A percentile compares a stretch with the other conserved stretches of the same genome.
Conservation (phyloP, 148 eudicot species). For the Silene uniflora region DNA sequence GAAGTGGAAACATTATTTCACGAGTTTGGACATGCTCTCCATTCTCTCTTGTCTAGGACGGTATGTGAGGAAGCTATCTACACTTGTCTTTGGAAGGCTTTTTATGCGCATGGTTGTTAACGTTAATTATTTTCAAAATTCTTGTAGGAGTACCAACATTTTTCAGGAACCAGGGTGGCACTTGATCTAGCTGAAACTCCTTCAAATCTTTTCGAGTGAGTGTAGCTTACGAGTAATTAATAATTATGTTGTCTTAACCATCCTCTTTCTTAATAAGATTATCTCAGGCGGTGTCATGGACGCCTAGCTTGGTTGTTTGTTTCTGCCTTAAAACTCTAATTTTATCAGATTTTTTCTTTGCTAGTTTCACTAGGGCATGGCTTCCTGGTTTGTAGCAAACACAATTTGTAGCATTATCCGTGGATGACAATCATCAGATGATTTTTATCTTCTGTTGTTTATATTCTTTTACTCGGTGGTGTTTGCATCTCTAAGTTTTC, state of each 20-base stretch:
- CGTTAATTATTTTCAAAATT: background rate
- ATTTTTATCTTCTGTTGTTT: background rate
- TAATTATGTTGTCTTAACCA: background rate
- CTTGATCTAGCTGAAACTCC: constrained; percentile 98
- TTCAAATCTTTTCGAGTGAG: constrained; percentile 94
- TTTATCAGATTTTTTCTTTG: background rate
- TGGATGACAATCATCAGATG: background rate
- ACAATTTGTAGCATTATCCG: background rate
- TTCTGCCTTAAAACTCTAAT: background rate
- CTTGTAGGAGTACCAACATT: constrained; percentile 89
- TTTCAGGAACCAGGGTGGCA: constrained; percentile 92
- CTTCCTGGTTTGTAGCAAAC: background rate
- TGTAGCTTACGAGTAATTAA: constrained; percentile 16
- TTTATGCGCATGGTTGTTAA: constrained; percentile 3
- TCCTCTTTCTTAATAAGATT: background rate
- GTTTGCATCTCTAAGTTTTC: background rate
- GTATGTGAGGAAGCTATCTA: constrained; percentile 33
- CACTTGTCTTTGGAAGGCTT: constrained; percentile 12
- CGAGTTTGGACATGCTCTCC: constrained; percentile 99
- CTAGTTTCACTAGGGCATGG: background rate
- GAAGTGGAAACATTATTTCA: constrained; percentile 96
- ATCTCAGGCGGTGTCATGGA: background rate
- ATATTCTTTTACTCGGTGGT: background rate
- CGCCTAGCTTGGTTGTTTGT: background rate
- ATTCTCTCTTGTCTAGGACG: constrained; percentile 91